phyloP scores from a whole-genome alignment of 179 eudicot species.

The Actinidia arguta region DNA sequence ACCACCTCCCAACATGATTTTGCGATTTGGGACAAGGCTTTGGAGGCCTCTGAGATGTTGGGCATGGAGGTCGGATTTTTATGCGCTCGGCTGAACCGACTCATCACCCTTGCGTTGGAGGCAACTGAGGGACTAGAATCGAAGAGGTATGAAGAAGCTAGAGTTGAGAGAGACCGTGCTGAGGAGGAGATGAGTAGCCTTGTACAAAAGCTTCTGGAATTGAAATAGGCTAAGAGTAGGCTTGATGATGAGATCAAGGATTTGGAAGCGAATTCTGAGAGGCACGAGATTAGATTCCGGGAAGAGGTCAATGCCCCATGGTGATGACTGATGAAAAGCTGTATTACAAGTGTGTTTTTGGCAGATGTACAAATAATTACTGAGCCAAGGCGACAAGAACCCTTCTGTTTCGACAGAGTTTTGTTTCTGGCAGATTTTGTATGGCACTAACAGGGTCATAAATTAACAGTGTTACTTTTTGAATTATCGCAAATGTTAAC shows the following conservation, averaged over 20 bases:
- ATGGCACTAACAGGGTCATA: background rate
- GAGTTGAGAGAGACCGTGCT: conserved; percentile 16
- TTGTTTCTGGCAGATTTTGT: background rate
- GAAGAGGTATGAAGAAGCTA: conserved; percentile 25
- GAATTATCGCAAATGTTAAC: background rate
- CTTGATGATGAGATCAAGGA: conserved; percentile 32
- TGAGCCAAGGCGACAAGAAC: too few species aligned
- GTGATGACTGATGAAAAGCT: conserved; percentile 21
- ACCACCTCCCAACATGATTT: conserved; percentile 32
- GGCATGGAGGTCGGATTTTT: conserved; percentile 63
- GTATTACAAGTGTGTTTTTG: background rate
- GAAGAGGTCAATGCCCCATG: conserved; percentile 36
- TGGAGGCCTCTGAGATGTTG: conserved; percentile 45
- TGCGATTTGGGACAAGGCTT: conserved; percentile 42
- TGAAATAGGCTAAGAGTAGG: conserved; percentile 12
- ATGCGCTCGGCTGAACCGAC: conserved; percentile 28
- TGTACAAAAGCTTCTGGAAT: conserved; percentile 11
- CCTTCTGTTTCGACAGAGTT: background rate
- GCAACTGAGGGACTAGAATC: conserved; percentile 9
- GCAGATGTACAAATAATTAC: background rate
- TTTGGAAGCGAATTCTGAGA: conserved; percentile 12
- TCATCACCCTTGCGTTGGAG: conserved; percentile 23
- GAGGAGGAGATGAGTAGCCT: conserved; percentile 23
- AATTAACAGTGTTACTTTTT: background rate
- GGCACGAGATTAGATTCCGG: conserved; percentile 10